Evolutionary conservation across 495 filamentous ascomycete species (phyloP).

Genomic region (Penicillium goetzii): DNA sequence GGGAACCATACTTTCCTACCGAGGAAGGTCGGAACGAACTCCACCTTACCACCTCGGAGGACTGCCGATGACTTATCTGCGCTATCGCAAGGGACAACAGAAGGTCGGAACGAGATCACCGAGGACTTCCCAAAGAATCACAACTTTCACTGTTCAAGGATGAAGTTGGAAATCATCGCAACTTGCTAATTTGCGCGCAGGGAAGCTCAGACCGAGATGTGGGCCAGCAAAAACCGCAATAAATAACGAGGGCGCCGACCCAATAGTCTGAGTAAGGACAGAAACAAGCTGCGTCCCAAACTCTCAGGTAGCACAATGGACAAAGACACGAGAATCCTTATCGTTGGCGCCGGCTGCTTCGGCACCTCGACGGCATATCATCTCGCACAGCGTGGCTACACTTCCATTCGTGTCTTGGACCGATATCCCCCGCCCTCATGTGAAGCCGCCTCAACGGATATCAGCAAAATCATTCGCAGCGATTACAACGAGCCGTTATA

Average conservation of each 20-base stretch:
- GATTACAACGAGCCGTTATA: constrained; percentile 38
- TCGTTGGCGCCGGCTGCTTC: constrained; percentile 46
- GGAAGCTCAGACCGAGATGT: constrained; percentile 8
- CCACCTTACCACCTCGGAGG: constrained; percentile 9
- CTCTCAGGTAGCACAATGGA: constrained; percentile 15
- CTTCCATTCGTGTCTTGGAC: constrained; percentile 36
- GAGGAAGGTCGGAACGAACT: constrained; percentile 15
- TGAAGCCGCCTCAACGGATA: constrained; percentile 34
- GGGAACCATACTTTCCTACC: not conserved
- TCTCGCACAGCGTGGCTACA: constrained; percentile 33
- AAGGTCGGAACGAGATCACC: constrained; percentile 15
- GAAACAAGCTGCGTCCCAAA: not conserved
- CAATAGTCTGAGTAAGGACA: not conserved
- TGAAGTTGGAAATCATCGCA: not conserved
- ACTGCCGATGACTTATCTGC: constrained; percentile 14
- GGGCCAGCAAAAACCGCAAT: constrained; percentile 10
- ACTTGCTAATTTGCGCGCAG: not conserved
- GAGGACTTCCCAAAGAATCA: not conserved
- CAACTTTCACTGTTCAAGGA: not conserved
- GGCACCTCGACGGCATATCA: constrained; percentile 48
- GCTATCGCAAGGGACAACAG: not conserved
- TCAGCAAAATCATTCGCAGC: constrained; percentile 39
- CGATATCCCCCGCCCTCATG: constrained; percentile 34
- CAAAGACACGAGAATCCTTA: constrained; percentile 31
- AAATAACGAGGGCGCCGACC: constrained; percentile 10